Base-by-base conservation (phyloP, 2,329 filamentous ascomycete species). In the Graphilbum sp. region DNA sequence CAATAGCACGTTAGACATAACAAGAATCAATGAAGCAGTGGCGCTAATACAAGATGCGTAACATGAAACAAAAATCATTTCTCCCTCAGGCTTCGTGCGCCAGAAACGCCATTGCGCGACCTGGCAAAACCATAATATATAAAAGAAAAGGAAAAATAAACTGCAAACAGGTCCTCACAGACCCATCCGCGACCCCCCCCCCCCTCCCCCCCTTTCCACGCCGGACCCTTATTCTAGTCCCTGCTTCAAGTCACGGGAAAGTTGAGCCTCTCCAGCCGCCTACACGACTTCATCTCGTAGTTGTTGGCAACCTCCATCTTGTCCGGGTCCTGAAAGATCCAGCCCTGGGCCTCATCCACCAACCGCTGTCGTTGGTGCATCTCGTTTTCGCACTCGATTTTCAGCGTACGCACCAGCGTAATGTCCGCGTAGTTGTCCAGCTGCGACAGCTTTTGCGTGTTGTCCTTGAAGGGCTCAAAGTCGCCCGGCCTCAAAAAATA, bases 401-500 rank as follows among this genome's bases (percentile, higher is more conserved):
- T 71, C 37, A 95, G 58, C 27, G 67, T 66, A 36, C 72, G 67
- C 31, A 94, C 63, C 45, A 82, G 83, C 30, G 73, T 72, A 4
- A 70, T 59, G 55, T 96, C 88, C 34, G 86, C 90, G 40, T 66
- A 67, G 46, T 74, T 68, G 54, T 96, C 90, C 24, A 98, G 63
- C 48, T 79, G 70, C 35, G 64, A 62, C 52, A 93, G 72, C 54
- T 90, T 80, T 40, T 71, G 66, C 11, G 69, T 57, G 39, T 68
- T 76, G 55, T 75, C 87, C 27, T 78, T 41, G 37, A 42, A 46
- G 3, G 40, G 21, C 23, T 34, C 39, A 27, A 43, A 72, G 21
- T 95, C 87, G 5, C 57, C 54, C 1, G 86, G 86, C 53, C 93
- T 78, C 43, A 96, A 70, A 52, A 72, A 98, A 62, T 96, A 98